Evolutionary conservation across 495 filamentous ascomycete species (phyloP), one percentile per base, ranked within the genome.

Genomic region (Xylaria scruposa): DNA sequence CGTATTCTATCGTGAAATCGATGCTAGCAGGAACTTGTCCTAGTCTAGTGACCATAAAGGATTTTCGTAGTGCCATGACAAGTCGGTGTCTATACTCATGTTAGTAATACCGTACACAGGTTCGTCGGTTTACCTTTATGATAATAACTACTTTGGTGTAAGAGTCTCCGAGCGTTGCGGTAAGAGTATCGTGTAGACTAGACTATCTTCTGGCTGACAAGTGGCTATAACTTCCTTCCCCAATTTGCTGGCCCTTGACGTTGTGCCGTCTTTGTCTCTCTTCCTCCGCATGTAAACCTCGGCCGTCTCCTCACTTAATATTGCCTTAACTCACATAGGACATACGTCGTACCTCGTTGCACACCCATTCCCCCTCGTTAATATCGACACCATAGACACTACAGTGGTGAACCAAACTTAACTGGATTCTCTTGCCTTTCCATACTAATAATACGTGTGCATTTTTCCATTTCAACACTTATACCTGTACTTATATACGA

Each of bases 81-180:
- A n/a, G 29, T 15, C 26, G 13, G 8, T 40, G 19, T 5, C 49
- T 44, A 40, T 36, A 21, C 26, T 26, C 38, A 24, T 17, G 49
- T 10, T 3, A 19, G 24, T 42, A 33, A 47, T 49, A 47, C 56
- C 38, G 66, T 60, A 21, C 24, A n/a, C 31, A 10, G 26, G 15
- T n/a, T n/a, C 58, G 33, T n/a, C 68, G 68, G 68, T 15, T 64
- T 62, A 31, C 68, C 68, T 21, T 19, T 63, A 64, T 46, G 44
- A 70, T 70, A 12, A 19, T 70, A 60, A 47, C 38, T 7, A 26
- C 29, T 47, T 29, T 38, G 59, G 21, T 71, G 60, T 61, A 38
- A 58, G 9, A 61, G n/a, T 4, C 13, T 31, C 67, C 12, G 29
- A 19, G 31, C 8, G 17, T 47, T 21, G 17, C 10, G 38, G 31